phyloP scores from a whole-genome alignment of 1,139 yeast species.

The Nakaseomyces kungkrabaensis region DNA sequence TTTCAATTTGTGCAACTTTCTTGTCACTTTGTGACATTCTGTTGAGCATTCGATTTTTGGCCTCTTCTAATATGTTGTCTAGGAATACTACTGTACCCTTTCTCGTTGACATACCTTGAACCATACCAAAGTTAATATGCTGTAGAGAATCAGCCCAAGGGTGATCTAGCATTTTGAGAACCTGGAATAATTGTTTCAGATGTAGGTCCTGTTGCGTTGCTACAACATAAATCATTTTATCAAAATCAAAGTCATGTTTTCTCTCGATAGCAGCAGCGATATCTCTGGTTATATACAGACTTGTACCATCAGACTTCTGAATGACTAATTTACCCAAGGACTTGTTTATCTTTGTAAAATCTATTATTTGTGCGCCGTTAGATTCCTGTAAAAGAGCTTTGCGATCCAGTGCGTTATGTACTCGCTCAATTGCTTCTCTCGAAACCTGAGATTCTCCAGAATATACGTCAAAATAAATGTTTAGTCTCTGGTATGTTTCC shows the following conservation, averaged over 20 bases:
- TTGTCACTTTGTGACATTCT: slow-evolving; percentile 90
- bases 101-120: slow-evolving; percentile 97
- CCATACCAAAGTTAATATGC: slow-evolving; percentile 96
- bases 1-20: slow-evolving; percentile 85
- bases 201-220: slow-evolving; percentile 98
- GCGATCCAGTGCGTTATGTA: slow-evolving; percentile 50
- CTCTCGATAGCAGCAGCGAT: slow-evolving; percentile 95
- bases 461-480: slow-evolving; percentile 76
- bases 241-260: slow-evolving; percentile 72
- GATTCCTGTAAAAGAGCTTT: slow-evolving; percentile 74
- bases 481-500: slow-evolving; percentile 82
- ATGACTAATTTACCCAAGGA: slow-evolving; percentile 90
- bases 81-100: slow-evolving; percentile 96
- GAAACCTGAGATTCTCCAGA: slow-evolving; percentile 96
- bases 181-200: slow-evolving; percentile 87
- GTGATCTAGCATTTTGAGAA: slow-evolving; percentile 81
- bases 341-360: slow-evolving; percentile 76
- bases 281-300: slow-evolving; percentile 90
- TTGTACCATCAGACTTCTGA: slow-evolving; percentile 92
- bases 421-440: slow-evolving; percentile 58
- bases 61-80: slow-evolving; percentile 87
- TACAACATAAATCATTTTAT: slow-evolving; percentile 91
- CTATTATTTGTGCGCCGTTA: slow-evolving; percentile 84
- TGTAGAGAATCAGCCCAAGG: slow-evolving; percentile 74
- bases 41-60: slow-evolving; percentile 91